These are phyloP conservation scores for Monilinia laxa DNA, from an alignment of 2,329 filamentous ascomycete species.

Conservation along the genomic window DNA sequence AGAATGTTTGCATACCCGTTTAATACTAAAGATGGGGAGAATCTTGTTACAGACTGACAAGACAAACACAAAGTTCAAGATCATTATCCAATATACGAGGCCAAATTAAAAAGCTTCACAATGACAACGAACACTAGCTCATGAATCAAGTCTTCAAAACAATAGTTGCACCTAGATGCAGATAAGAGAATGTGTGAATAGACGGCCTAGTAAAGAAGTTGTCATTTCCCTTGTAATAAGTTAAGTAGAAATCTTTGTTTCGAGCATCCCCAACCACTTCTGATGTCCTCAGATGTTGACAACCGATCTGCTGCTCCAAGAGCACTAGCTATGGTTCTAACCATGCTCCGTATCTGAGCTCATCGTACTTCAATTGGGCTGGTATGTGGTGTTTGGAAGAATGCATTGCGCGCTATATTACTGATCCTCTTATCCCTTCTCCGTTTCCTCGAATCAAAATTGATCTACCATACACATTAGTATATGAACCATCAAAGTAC, in stretches of 20 bases:
- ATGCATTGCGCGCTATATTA: slow-evolving; percentile 5
- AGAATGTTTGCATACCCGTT: neutral
- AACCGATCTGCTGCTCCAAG: neutral
- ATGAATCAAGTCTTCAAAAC: neutral
- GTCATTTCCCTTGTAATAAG: neutral
- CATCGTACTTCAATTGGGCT: neutral
- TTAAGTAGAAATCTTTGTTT: slow-evolving; percentile 4
- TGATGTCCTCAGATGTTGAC: neutral
- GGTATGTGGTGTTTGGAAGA: neutral
- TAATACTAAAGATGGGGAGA: neutral
- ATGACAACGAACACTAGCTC: neutral
- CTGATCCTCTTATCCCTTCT: neutral
- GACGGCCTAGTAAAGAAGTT: neutral
- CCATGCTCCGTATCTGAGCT: neutral
- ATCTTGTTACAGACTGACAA: neutral
- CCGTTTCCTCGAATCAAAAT: slow-evolving; percentile 30
- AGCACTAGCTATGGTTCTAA: neutral
- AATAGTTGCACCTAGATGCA: neutral
- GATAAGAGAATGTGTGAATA: neutral
- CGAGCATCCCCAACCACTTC: neutral
- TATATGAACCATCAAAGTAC: slow-evolving; percentile 16
- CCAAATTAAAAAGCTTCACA: neutral
- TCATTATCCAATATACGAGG: neutral
- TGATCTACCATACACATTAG: slow-evolving; percentile 31
- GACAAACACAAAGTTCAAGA: neutral